Conservation (phyloP, 2,329 filamentous ascomycete genomes). For the Arthrobotrys musiformis region DNA sequence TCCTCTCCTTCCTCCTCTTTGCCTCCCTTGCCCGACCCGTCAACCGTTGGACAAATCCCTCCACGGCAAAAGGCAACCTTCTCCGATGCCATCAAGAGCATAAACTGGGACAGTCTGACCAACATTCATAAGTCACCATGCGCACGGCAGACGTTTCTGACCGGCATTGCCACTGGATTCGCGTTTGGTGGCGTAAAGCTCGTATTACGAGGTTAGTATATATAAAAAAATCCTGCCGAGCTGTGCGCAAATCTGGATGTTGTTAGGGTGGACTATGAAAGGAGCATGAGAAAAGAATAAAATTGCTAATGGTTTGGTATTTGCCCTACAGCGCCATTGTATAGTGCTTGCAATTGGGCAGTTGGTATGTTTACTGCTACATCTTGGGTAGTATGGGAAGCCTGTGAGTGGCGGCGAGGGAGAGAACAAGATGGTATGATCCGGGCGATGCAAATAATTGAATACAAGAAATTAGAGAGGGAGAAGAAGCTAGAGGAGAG, state of each 20-base stretch:
- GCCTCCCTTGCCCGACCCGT: slow-evolving; percentile 46
- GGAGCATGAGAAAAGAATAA: no score
- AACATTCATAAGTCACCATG: slow-evolving; percentile 83
- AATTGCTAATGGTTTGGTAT: no score
- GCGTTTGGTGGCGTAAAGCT: slow-evolving; percentile 78
- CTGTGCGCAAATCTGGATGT: no score
- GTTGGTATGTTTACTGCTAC: slow-evolving; percentile 78
- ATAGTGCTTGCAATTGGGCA: slow-evolving; percentile 82
- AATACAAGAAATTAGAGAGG: slow-evolving; percentile 76
- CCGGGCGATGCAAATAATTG: slow-evolving; percentile 83
- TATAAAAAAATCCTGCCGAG: background rate
- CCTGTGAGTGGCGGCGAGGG: slow-evolving; percentile 78
- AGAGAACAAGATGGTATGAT: slow-evolving; percentile 86
- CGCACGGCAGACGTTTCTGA: slow-evolving; percentile 81
- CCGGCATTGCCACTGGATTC: slow-evolving; percentile 83
- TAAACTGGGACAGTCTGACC: slow-evolving; percentile 65
- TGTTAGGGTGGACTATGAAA: no score
- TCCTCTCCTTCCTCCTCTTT: background rate
- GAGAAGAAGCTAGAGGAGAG: slow-evolving; percentile 66
- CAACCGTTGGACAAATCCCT: slow-evolving; percentile 46
- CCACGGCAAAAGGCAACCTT: slow-evolving; percentile 26
- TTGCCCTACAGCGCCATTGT: slow-evolving; percentile 70
- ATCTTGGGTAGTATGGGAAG: slow-evolving; percentile 81
- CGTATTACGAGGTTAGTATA: slow-evolving; percentile 75
- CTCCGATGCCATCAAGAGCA: slow-evolving; percentile 39